These are phyloP conservation scores for Populus davidiana DNA, from an alignment of 345 rosid species.

Conservation along the genomic window DNA sequence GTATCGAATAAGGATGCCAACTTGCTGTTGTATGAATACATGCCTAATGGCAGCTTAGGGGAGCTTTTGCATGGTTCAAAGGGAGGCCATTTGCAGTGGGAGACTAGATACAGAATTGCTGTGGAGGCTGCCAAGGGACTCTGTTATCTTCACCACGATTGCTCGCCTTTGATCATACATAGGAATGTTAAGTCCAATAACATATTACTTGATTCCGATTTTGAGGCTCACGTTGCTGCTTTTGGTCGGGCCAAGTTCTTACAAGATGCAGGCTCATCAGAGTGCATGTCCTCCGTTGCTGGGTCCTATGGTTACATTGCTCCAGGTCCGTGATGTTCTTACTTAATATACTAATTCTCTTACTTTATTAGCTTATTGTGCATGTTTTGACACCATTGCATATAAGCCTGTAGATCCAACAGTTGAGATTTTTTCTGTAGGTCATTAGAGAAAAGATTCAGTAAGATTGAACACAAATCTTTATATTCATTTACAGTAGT, in stretches of 20 bases:
- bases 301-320: conserved; percentile 97
- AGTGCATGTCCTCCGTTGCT: conserved; percentile 85
- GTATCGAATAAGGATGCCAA: conserved; percentile 88
- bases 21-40: conserved; percentile 70
- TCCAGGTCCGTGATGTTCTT: conserved; percentile 48
- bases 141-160: conserved; percentile 91
- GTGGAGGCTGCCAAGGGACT: conserved; percentile 78
- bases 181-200: conserved; percentile 90
- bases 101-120: conserved; percentile 62
- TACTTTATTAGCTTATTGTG: not conserved
- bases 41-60: conserved; percentile 90
- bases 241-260: conserved; percentile 94
- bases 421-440: too few relatives aligned
- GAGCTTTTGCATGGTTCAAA: conserved; percentile 82
- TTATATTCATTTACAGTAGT: not conserved
- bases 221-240: conserved; percentile 89
- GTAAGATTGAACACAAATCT: too few relatives aligned
- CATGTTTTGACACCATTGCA: not conserved
- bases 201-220: conserved; percentile 70
- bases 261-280: conserved; percentile 70
- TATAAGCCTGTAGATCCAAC: not conserved
- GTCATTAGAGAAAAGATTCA: too few relatives aligned
- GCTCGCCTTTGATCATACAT: conserved; percentile 86
- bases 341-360: not conserved
- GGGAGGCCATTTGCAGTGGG: conserved; percentile 87